phyloP scores from a whole-genome alignment of 148 eudicot species.

The Camellia sinensis region DNA sequence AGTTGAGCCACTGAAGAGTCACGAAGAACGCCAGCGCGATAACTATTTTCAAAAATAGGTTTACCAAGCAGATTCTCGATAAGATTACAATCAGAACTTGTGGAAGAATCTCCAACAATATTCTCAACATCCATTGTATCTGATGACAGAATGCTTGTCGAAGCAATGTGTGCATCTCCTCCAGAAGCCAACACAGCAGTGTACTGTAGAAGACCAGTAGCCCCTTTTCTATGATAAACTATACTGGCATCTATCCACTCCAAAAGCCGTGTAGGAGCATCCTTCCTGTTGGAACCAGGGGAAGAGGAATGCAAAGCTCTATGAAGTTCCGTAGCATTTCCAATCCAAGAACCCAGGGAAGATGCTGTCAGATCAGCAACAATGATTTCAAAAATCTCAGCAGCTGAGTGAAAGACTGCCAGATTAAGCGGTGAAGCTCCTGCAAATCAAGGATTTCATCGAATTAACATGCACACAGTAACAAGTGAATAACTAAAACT shows the following conservation, averaged over 20 bases:
- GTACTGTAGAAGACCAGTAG: slow-evolving; percentile 82
- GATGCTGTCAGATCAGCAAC: slow-evolving; percentile 80
- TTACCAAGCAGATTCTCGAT: slow-evolving; percentile 89
- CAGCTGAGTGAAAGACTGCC: slow-evolving; percentile 93
- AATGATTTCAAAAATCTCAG: slow-evolving; percentile 91
- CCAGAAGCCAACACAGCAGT: slow-evolving; percentile 92
- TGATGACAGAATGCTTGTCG: slow-evolving; percentile 72
- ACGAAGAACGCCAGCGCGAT: slow-evolving; percentile 78
- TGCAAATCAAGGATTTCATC: slow-evolving; percentile 27
- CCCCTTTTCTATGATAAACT: slow-evolving; percentile 89
- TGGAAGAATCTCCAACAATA: slow-evolving; percentile 61
- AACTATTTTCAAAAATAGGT: slow-evolving; percentile 76
- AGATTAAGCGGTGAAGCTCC: slow-evolving; percentile 78
- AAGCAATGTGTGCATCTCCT: slow-evolving; percentile 90
- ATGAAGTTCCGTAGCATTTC: slow-evolving; percentile 78
- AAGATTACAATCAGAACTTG: slow-evolving; percentile 66
- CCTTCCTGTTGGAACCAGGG: slow-evolving; percentile 92
- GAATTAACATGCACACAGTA: neutral
- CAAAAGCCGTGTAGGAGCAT: slow-evolving; percentile 94
- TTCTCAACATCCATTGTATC: slow-evolving; percentile 79
- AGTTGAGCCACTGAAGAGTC: slow-evolving; percentile 91
- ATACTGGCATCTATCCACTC: slow-evolving; percentile 96
- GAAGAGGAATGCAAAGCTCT: slow-evolving; percentile 85
- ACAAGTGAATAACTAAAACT: slow-evolving; percentile 6
- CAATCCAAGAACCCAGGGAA: slow-evolving; percentile 87